Evolutionary conservation across 257 asterid genomes (phyloP), one percentile per base, ranked within the genome.

Genomic region (Datura wrightii): DNA sequence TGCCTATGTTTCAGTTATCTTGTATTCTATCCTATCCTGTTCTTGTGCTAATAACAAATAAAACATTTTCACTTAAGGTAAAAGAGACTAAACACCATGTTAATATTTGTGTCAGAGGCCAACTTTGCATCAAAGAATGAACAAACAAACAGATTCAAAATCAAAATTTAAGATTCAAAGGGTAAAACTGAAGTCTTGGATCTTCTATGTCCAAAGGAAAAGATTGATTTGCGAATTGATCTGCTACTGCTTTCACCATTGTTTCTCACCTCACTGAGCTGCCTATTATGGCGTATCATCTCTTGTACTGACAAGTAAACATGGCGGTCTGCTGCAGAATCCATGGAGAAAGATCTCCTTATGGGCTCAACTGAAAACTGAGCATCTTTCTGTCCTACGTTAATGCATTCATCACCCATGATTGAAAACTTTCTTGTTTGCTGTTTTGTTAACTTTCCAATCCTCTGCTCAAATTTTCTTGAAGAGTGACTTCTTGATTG

Each of bases 341-440:
- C 99, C 99, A 95, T 94, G 1, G 98, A 95, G 87, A 94, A 95
- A 8, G 99, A 95, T 82, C 98, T 89, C 62, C 98, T 90, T 56
- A 95, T 94, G 0, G 98, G 93, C 85, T 92, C 91, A 50, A 93
- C 53, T 10, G 88, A 42, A 71, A 95, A 92, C 52, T 90, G 94
- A 42, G 91, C 89, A 50, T 92, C 94, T 55, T 88, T 88, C 39
- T 83, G 92, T 53, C 95, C 88, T 15, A 89, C 89, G 82, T 90
- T 55, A 5, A 93, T 90, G 56, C 93, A 91, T 80, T 93, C 98
- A 83, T 94, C 98, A 36, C 97, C 98, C 97, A 95, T 94, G 42
- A 92, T 90, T n/a, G 98, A 93, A 86, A 74, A 86, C 63, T 92
- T 91, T 50, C 91, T 88, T 0, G 67, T 76, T 65, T 92, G 90